Evolutionary conservation across 2,329 filamentous ascomycete species (phyloP), one percentile per base, ranked within the genome.

Genomic region (Fonsecaea pedrosoi): DNA sequence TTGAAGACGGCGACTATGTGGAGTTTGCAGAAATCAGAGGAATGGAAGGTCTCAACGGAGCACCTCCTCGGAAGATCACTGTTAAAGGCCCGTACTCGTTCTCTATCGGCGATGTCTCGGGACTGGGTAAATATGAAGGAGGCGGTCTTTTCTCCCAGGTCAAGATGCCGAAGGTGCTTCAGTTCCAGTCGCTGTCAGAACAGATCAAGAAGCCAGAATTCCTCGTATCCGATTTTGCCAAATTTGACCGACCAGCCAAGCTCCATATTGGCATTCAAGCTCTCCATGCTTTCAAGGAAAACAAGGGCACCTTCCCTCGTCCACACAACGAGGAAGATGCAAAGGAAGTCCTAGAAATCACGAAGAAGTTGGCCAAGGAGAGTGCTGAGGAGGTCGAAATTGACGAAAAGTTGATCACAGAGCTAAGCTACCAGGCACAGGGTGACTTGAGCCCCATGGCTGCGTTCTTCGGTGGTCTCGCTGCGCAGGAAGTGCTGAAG

Each of bases 71-170:
- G 72, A 97, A 97, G 82, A 87, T 99, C 69, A 92, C 90, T 3
- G 93, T 97, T 58, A 97, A 96, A 82, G 95, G 92, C 0, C 95
- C 95, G 3, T 99, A 98, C 78, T 97, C 94, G 8, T 99, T 99
- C 81, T 95, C 92, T 13, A 97, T 99, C 73, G 95, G 94, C 50
- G 92, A 97, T 77, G 92, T 98, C 9, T 92, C 91, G 30, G 90
- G 88, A 5, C 85, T 97, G 40, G 95, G 95, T 40, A 85, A 91
- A 74, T 99, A 99, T 82, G 83, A 92, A 82, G 87, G 91, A 60
- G 94, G 94, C 55, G 95, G 95, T 68, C 87, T 97, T 67, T 99
- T 91, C 79, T 90, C 92, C 45, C 95, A 99, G 79, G 95, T 98
- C 79, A 99, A 98, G 86, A 97, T 97, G 94, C 95, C 95, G 59